Base-by-base conservation (phyloP, 2,329 filamentous ascomycete genomes). In the Eutypa lata region DNA sequence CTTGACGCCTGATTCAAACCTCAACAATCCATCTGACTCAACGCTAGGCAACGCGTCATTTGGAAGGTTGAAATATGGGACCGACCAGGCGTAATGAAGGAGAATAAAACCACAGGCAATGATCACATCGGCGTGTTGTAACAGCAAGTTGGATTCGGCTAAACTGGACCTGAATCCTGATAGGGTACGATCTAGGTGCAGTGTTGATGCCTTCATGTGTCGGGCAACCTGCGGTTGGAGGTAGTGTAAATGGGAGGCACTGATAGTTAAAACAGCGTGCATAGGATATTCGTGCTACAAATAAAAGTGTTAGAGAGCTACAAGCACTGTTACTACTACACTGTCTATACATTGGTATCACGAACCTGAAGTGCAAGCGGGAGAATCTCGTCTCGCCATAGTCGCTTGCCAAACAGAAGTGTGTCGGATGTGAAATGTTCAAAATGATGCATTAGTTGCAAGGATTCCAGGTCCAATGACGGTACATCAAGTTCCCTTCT, bases 281-380 rank as follows among this genome's bases (percentile, higher is more conserved):
- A 53, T 53, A 24, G 88, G 75, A 54, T 49, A 35, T 28, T 49
- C 46, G 18, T 53, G 47, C 51, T 53, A 35, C 13, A 40, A 13
- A n/a, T n/a, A 3, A 19, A 14, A 28, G 16, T 7, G 22, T 49
- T 40, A 50, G 48, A 10, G 7, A 35, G 26, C 28, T 40, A 21
- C 13, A 35, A 26, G 28, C 28, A n/a, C 21, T 24, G 10, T 10
- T 37, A 37, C 33, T 37, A 16, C 6, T 37, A 35, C 4, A 19
- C 16, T 3, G 16, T 19, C 11, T 40, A 35, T 10, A 24, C 5
- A 21, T 24, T 18, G 18, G 16, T 31, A n/a, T n/a, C n/a, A n/a
- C 50, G 6, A 48, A 52, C 50, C 45, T 52, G 45, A 14, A 52
- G 45, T 18, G 50, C 50, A 43, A 52, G 50, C 11, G 50, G 50